phyloP scores from a whole-genome alignment of 2,329 filamentous ascomycete species.

The Cladophialophora psammophila region DNA sequence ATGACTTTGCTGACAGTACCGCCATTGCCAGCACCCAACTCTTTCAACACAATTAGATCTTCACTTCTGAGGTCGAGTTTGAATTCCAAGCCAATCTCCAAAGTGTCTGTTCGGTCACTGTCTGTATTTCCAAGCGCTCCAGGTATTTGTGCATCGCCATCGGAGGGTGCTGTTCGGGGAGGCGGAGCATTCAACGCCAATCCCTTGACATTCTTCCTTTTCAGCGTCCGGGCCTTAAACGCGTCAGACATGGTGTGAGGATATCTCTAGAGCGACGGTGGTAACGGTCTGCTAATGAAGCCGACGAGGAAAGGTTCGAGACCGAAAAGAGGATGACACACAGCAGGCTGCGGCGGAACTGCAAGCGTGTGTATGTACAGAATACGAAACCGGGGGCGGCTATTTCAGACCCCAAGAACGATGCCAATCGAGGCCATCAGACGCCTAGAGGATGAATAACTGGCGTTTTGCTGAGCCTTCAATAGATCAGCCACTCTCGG shows the following conservation, averaged over 20 bases:
- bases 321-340: slow-evolving; percentile 17
- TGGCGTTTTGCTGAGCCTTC: slow-evolving; percentile 12
- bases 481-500: slow-evolving; percentile 13
- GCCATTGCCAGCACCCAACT: slow-evolving; percentile 94
- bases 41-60: slow-evolving; percentile 90
- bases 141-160: slow-evolving; percentile 70
- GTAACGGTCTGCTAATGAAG: slow-evolving; percentile 4
- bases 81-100: slow-evolving; percentile 98
- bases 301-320: slow-evolving; percentile 7
- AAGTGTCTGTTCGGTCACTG: slow-evolving; percentile 69
- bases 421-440: slow-evolving; percentile 30
- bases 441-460: slow-evolving; percentile 18
- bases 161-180: slow-evolving; percentile 72
- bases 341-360: slow-evolving; percentile 16
- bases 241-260: slow-evolving; percentile 62
- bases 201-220: slow-evolving; percentile 98
- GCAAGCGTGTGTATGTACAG: slow-evolving; percentile 20
- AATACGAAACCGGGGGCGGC: slow-evolving; percentile 20
- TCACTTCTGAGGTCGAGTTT: slow-evolving; percentile 90
- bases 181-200: slow-evolving; percentile 83
- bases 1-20: slow-evolving; percentile 98
- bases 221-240: slow-evolving; percentile 80
- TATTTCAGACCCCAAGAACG: slow-evolving; percentile 30
- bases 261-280: slow-evolving; percentile 1
- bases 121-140: slow-evolving; percentile 66